Evolutionary conservation across 1,284 basidiomycete genomes (phyloP).

Genomic region (Naganishia albida): DNA sequence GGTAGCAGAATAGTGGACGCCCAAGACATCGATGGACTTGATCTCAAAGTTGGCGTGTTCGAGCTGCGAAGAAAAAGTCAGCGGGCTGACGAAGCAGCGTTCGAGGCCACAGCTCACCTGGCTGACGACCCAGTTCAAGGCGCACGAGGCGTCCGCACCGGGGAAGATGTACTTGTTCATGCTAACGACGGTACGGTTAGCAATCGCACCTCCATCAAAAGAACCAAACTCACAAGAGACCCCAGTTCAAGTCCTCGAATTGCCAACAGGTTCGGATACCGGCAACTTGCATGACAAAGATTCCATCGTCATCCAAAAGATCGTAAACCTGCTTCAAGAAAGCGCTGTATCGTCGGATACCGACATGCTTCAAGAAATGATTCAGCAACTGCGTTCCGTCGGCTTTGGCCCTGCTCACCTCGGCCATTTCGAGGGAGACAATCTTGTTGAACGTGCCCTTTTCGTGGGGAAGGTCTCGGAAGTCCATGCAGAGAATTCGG

Average conservation of each 20-base stretch:
- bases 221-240: constrained; percentile 51
- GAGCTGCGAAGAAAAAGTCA: constrained; percentile 49
- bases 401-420: constrained; percentile 59
- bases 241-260: constrained; percentile 96
- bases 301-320: constrained; percentile 89
- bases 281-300: constrained; percentile 94
- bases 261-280: constrained; percentile 94
- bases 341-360: constrained; percentile 84
- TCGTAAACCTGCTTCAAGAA: constrained; percentile 93
- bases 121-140: constrained; percentile 90
- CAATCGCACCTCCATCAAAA: constrained; percentile 7
- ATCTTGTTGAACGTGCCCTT: constrained; percentile 89
- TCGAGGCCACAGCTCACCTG: constrained; percentile 57
- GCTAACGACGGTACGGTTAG: constrained; percentile 38
- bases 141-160: constrained; percentile 92
- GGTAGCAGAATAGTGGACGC: constrained; percentile 96
- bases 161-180: constrained; percentile 99
- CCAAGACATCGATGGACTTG: constrained; percentile 92
- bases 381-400: neutral
- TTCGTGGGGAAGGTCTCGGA: constrained; percentile 83
- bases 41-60: constrained; percentile 95
- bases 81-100: neutral
- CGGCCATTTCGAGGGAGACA: constrained; percentile 96
- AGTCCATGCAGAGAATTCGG: constrained; percentile 91
- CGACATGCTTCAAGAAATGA: constrained; percentile 69